A percentile compares a stretch with the other conserved stretches of the same genome.
These are phyloP conservation scores for Claviceps spartinae DNA, from an alignment of 2,329 filamentous ascomycete genomes.

Conservation along the genomic window DNA sequence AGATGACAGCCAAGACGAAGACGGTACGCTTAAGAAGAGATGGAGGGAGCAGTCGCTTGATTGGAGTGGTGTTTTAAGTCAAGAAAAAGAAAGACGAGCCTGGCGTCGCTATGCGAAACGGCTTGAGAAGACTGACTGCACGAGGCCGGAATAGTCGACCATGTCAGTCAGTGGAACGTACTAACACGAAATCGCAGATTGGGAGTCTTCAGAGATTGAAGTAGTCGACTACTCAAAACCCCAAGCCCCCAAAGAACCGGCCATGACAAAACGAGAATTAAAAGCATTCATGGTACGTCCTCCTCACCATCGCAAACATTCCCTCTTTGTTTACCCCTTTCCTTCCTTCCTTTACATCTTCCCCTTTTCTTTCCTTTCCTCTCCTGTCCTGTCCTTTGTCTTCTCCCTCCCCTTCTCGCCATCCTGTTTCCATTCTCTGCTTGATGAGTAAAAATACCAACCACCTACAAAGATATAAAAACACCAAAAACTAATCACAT, in stretches of 20 bases:
- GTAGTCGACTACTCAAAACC: constrained; percentile 46
- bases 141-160: no score
- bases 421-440: neutral
- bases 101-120: no score
- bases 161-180: neutral
- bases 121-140: no score
- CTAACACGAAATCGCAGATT: neutral
- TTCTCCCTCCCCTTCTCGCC: neutral
- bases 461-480: neutral
- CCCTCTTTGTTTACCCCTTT: neutral
- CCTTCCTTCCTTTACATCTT: neutral
- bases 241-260: constrained; percentile 21
- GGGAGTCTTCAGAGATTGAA: constrained; percentile 26
- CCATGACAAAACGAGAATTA: constrained; percentile 53
- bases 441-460: neutral
- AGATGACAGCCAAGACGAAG: constrained; percentile 22
- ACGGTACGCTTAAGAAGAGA: constrained; percentile 9
- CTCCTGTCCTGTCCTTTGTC: no score
- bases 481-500: neutral
- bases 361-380: neutral
- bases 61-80: no score
- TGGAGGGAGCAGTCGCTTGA: no score
- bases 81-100: neutral
- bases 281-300: constrained; percentile 61
- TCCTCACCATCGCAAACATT: neutral